Evolutionary conservation across 2,329 filamentous ascomycete genomes (phyloP), one percentile per base, ranked within the genome.

Genomic region (Hysterium pulicare): DNA sequence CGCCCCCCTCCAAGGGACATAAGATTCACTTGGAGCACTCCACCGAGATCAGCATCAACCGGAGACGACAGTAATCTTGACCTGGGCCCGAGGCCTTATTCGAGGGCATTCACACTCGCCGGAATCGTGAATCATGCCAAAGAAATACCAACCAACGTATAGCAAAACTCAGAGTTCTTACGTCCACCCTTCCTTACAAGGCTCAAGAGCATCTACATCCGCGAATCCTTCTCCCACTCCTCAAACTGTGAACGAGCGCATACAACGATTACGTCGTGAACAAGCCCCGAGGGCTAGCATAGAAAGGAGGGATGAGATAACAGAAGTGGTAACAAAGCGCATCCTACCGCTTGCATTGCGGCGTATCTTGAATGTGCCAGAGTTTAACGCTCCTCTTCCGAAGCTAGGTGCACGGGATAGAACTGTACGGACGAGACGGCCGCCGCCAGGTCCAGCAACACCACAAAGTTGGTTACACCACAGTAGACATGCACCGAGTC

Each of bases 201-300:
- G 57, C 48, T 58, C 62, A 20, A 50, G 57, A 15, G 50, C 57
- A 28, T 51, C 55, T 19, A 49, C 53, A 19, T 49, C 59, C 2
- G 42, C 50, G 10, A 32, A n/a, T n/a, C 13, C 54, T 17, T 40
- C 54, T n/a, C 49, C 59, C 2, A 45, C 55, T 43, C 60, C 53
- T 2, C 59, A 55, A 28, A 61, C 61, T n/a, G 72, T 76, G 50
- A 76, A 73, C 53, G 67, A 75, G 53, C 69, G 69, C 32, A 68
- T 76, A 39, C 62, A 66, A 34, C 71, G 72, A 48, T 63, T 75
- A 9, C 70, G 73, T 15, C 67, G 64, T 39, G 64, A 71, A 42
- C 68, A 73, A 46, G 50, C 64, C 19, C 65, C 65, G 1, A 51
- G 59, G 36, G 55, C 67, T n/a, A 64, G 61, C 2, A 51, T 62